phyloP scores from a whole-genome alignment of 345 rosid genomes.

The Tarenaya hassleriana region DNA sequence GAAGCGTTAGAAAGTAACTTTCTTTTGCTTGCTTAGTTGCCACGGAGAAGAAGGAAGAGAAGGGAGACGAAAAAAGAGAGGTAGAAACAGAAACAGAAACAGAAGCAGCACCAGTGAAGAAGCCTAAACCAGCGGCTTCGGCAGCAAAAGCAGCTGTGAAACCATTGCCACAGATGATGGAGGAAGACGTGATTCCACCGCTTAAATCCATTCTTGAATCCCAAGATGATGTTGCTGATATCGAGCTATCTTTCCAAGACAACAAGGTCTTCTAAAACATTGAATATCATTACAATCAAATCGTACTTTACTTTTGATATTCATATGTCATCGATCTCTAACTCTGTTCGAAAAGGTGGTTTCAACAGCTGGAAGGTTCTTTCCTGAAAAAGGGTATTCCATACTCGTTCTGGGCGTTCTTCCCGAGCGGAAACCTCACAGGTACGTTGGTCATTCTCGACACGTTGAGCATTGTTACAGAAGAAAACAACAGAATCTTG shows the following conservation, averaged over 20 bases:
- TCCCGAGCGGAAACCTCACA: slow-evolving; percentile 62
- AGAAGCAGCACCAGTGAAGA: slow-evolving; percentile 38
- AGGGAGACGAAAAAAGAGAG: slow-evolving; percentile 22
- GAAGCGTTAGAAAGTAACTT: neutral
- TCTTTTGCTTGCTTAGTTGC: slow-evolving; percentile 29
- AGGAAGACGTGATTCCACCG: slow-evolving; percentile 86
- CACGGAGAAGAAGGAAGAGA: slow-evolving; percentile 41
- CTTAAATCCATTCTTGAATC: slow-evolving; percentile 57
- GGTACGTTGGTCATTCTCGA: slow-evolving; percentile 28
- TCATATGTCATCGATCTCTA: neutral
- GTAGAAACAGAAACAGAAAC: slow-evolving; percentile 17
- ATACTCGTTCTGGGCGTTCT: slow-evolving; percentile 87
- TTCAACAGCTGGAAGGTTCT: slow-evolving; percentile 72
- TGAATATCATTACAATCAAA: neutral
- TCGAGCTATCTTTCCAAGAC: slow-evolving; percentile 62
- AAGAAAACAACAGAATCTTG: too few species aligned
- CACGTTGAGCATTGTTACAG: too few species aligned
- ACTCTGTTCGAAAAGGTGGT: neutral
- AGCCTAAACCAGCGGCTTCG: slow-evolving; percentile 64
- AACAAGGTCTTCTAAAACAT: slow-evolving; percentile 44
- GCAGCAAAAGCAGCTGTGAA: slow-evolving; percentile 54
- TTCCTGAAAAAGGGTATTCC: slow-evolving; percentile 53
- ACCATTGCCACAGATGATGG: slow-evolving; percentile 69
- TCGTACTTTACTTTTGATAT: neutral
- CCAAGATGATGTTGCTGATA: slow-evolving; percentile 54